Evolutionary conservation across 73 alveolate genomes (phyloP).

Genomic region (Urostyla sp.): DNA sequence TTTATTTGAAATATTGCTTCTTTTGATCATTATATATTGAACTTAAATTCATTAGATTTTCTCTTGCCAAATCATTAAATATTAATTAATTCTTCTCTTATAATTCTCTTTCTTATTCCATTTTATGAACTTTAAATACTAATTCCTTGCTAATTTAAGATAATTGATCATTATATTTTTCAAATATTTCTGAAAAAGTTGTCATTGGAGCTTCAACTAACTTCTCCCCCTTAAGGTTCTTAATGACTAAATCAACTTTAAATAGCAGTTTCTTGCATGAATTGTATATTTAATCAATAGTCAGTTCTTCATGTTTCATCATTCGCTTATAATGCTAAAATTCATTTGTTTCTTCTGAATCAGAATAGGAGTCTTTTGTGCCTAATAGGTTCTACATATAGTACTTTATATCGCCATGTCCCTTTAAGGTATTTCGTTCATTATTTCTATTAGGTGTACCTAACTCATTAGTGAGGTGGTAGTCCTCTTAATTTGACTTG

Average conservation of each 20-base stretch:
- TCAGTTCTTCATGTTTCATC: background rate
- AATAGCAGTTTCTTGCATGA: slow-evolving; percentile 37
- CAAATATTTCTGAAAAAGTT: slow-evolving; percentile 9
- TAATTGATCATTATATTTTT: background rate
- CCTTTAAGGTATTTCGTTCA: background rate
- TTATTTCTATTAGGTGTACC: slow-evolving; percentile 33
- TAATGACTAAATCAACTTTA: slow-evolving; percentile 45
- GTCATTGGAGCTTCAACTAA: background rate
- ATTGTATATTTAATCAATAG: slow-evolving; percentile 12
- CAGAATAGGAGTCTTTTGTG: slow-evolving; percentile 51
- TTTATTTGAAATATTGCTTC: too few species aligned
- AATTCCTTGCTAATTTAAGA: slow-evolving; percentile 7
- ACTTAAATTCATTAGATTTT: too few species aligned
- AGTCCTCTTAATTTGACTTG: slow-evolving; percentile 17
- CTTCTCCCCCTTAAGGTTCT: slow-evolving; percentile 19
- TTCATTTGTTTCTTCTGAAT: slow-evolving; percentile 41
- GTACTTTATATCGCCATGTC: background rate
- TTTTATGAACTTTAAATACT: slow-evolving; percentile 8
- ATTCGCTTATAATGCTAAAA: background rate
- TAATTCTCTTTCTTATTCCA: slow-evolving; percentile 26
- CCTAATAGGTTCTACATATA: slow-evolving; percentile 26
- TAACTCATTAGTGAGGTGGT: slow-evolving; percentile 14
- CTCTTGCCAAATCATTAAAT: too few species aligned
- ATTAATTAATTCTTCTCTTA: background rate
- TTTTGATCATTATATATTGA: too few species aligned